Base-by-base conservation (phyloP, 2,329 filamentous ascomycete species). In the Fusarium miscanthi region DNA sequence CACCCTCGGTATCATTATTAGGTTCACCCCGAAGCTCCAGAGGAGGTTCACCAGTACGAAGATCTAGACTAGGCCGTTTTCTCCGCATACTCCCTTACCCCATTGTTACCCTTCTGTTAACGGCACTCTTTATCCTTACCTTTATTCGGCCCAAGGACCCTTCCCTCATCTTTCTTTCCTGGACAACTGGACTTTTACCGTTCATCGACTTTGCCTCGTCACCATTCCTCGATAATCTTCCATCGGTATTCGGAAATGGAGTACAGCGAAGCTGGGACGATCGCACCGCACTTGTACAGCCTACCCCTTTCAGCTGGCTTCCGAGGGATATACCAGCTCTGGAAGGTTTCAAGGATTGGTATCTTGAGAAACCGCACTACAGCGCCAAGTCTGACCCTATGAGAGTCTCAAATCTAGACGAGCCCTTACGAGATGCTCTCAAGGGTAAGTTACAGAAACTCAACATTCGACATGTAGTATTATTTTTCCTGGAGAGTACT, bases 401-500 rank as follows among this genome's bases (percentile, higher is more conserved):
- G 48, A 82, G 80, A 54, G 78, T 84, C 25, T 79, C 81, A 2
- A 85, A 85, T 49, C 73, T 81, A 4, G 60, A 81, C 6, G 70
- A 81, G 14, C 72, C 75, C 1, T 48, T 84, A 2, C 67, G 81
- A 1, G 38, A 76, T 13, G 62, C 53, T 2, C 72, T 82, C 6
- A 66, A 66, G 10, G 65, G 68, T 14, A 75, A 72, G 41, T 59
- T 81, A 6, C 37, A 62, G 16, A 63, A 75, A 3, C 72, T 84
- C 16, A 78, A 79, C 12, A 82, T 85, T 45, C 82, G 82, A 51
- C 83, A 85, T 61, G 76, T 85, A 6, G 74, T 85, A 23, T 64
- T 85, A 16, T 61, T 85, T n/a, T 79, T 83, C n/a, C 76, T 85
- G 13, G 84, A 85, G 60, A 84, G 83, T 49, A 84, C 83, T 1